phyloP scores from a whole-genome alignment of 371 early-diverging fungal genomes.

The Furculomyces boomerangus region DNA sequence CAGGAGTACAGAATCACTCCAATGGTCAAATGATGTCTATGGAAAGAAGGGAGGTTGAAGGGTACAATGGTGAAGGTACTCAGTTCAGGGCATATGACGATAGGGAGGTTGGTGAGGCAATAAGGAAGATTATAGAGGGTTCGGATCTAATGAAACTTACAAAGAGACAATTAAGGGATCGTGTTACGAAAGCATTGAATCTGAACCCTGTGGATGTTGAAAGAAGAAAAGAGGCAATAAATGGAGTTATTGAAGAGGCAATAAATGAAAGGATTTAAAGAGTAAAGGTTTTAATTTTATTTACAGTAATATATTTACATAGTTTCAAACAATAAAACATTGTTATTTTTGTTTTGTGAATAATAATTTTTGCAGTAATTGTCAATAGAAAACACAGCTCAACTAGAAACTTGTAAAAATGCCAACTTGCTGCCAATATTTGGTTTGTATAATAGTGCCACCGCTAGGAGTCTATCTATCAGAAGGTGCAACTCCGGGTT shows the following conservation, averaged over 20 bases:
- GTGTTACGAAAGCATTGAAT: slow-evolving; percentile 48
- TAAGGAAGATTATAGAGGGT: slow-evolving; percentile 55
- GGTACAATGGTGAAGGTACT: background rate
- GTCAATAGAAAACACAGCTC: too few relatives aligned
- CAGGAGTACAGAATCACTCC: background rate
- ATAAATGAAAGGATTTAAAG: background rate
- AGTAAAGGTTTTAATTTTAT: too few relatives aligned
- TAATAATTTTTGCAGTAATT: too few relatives aligned
- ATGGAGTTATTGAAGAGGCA: background rate
- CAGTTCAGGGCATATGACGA: slow-evolving; percentile 34
- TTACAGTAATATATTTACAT: too few relatives aligned
- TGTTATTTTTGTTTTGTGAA: too few relatives aligned
- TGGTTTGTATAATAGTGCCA: slow-evolving; percentile 54
- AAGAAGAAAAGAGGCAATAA: background rate
- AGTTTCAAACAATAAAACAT: too few relatives aligned
- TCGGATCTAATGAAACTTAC: slow-evolving; percentile 65
- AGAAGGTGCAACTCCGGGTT: slow-evolving; percentile 47
- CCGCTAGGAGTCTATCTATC: slow-evolving; percentile 47
- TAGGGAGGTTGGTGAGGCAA: slow-evolving; percentile 60
- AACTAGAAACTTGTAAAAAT: too few relatives aligned
- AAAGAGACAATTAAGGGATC: slow-evolving; percentile 72
- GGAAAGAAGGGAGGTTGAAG: background rate
- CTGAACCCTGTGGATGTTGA: slow-evolving; percentile 28
- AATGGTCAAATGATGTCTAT: background rate
- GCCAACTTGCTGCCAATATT: too few relatives aligned